Conservation (phyloP, 257 asterid species). For the Anisodus acutangulus region DNA sequence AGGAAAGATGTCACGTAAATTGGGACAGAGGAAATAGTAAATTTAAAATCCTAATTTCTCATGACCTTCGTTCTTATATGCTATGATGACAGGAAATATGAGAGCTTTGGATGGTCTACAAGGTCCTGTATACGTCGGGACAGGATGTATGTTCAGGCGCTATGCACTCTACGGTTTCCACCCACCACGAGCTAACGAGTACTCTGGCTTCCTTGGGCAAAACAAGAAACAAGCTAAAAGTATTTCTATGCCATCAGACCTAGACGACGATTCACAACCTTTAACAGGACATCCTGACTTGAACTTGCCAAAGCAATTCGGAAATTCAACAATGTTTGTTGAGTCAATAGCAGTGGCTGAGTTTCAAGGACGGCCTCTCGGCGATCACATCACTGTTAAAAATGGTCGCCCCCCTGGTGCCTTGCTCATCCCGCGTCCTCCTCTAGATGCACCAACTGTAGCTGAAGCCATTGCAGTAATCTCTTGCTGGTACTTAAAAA, state of each 20-base stretch:
- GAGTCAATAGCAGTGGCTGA: slow-evolving; percentile 91
- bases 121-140: slow-evolving; percentile 97
- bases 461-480: slow-evolving; percentile 98
- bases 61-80: background rate
- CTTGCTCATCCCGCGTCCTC: slow-evolving; percentile 67
- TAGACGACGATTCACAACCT: slow-evolving; percentile 71
- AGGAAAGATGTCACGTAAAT: too few relatives aligned
- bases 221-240: slow-evolving; percentile 52
- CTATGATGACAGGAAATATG: slow-evolving; percentile 70
- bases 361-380: slow-evolving; percentile 93
- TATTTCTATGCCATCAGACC: slow-evolving; percentile 37
- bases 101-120: slow-evolving; percentile 97
- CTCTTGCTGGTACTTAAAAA: slow-evolving; percentile 75
- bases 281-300: slow-evolving; percentile 75
- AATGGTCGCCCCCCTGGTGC: slow-evolving; percentile 96
- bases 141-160: slow-evolving; percentile 92
- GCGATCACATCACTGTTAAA: slow-evolving; percentile 83
- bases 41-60: background rate
- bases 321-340: slow-evolving; percentile 75
- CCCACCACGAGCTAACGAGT: slow-evolving; percentile 89
- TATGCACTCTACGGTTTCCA: slow-evolving; percentile 82
- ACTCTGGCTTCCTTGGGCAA: slow-evolving; percentile 69
- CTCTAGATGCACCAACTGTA: slow-evolving; percentile 92
- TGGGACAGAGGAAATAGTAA: too few relatives aligned
- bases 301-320: slow-evolving; percentile 71